Base-by-base conservation (phyloP, 2,329 filamentous ascomycete genomes). In the Fusarium agapanthi region DNA sequence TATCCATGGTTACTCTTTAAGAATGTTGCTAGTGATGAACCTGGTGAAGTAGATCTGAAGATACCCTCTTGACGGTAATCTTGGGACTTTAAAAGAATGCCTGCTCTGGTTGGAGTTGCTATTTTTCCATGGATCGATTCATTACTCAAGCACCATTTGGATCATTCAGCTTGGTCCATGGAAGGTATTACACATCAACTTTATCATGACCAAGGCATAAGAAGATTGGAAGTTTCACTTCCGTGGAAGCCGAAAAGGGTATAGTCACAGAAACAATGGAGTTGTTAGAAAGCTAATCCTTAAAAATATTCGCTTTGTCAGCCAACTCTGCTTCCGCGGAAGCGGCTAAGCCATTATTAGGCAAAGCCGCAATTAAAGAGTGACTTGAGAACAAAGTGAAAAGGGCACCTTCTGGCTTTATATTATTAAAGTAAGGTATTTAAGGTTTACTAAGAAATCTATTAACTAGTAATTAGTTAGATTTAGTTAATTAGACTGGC, bases 321-420 rank as follows among this genome's bases (percentile, higher is more conserved):
- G 63, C 56, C 44, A 13, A 22, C 45, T 59, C 56, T 45, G 35
- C 63, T 44, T 66, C 63, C 63, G 60, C 43, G 61, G 63, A 66
- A 66, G 63, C 30, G 16, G 13, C 30, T 65, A 18, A 26, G 8
- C 50, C 28, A n/a, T n/a, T n/a, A n/a, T n/a, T n/a, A n/a, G n/a
- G n/a, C n/a, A n/a, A n/a, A n/a, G n/a, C n/a, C n/a, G n/a, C n/a
- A n/a, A n/a, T n/a, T n/a, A n/a, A n/a, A n/a, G n/a, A n/a, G n/a
- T n/a, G n/a, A n/a, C n/a, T n/a, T n/a, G n/a, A n/a, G n/a, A n/a
- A n/a, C n/a, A n/a, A n/a, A n/a, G n/a, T n/a, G n/a, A n/a, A n/a
- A n/a, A n/a, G n/a, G n/a, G n/a, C n/a, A n/a, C n/a, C n/a, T n/a
- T n/a, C n/a, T n/a, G n/a, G n/a, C n/a, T n/a, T n/a, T n/a, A n/a